These are phyloP conservation scores for Cladosporium sp. DNA, from an alignment of 2,329 filamentous ascomycete genomes.

Conservation along the genomic window DNA sequence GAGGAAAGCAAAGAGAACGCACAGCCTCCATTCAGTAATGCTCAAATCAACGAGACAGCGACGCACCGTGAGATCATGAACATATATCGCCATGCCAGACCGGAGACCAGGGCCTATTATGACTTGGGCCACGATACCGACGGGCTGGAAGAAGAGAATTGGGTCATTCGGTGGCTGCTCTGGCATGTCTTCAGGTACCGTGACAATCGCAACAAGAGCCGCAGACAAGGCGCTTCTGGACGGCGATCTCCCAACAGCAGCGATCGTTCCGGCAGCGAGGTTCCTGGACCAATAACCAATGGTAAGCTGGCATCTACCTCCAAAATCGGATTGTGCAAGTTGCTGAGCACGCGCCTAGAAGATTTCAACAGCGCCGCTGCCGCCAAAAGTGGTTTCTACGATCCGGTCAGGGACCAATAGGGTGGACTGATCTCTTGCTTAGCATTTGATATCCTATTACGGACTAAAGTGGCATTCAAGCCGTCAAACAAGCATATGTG, in stretches of 20 bases:
- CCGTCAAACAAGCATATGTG: no score
- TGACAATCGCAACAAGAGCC: slow-evolving; percentile 35
- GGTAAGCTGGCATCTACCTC: neutral
- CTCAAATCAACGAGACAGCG: slow-evolving; percentile 43
- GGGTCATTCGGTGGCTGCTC: slow-evolving; percentile 47
- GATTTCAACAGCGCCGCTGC: neutral
- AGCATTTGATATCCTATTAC: no score
- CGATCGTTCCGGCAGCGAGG: slow-evolving; percentile 6
- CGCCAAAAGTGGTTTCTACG: neutral
- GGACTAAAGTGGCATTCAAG: no score
- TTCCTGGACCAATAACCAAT: neutral
- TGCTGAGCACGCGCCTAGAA: neutral
- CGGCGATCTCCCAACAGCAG: neutral
- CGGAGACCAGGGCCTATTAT: slow-evolving; percentile 36
- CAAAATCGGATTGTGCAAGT: neutral
- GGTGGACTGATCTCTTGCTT: neutral
- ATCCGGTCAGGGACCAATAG: slow-evolving; percentile 6
- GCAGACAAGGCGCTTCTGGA: slow-evolving; percentile 20
- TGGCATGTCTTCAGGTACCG: slow-evolving; percentile 48
- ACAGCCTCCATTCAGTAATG: slow-evolving; percentile 39
- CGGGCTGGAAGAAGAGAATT: slow-evolving; percentile 41
- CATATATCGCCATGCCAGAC: slow-evolving; percentile 36
- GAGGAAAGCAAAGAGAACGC: slow-evolving; percentile 28
- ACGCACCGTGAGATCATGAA: slow-evolving; percentile 40
- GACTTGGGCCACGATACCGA: slow-evolving; percentile 36